A percentile compares a stretch with the other conserved stretches of the same genome.
phyloP scores from a whole-genome alignment of 305 asterid species.

The Fraxinus dipetala region DNA sequence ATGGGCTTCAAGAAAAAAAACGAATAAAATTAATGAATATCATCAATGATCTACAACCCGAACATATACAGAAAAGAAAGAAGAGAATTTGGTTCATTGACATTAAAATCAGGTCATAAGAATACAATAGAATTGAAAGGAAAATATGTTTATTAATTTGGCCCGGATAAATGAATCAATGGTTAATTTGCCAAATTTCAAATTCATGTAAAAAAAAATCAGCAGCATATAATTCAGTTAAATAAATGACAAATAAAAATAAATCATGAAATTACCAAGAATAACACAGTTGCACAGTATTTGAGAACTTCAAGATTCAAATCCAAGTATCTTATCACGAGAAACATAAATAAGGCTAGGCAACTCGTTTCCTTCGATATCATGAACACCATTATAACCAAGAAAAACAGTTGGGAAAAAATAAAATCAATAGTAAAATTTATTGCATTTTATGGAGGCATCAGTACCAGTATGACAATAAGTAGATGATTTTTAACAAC shows the following conservation, averaged over 20 bases:
- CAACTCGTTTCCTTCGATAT: too few relatives aligned
- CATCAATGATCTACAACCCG: too few relatives aligned
- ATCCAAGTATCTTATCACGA: too few relatives aligned
- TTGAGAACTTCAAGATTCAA: slow-evolving; percentile 92
- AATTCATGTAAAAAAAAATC: background rate
- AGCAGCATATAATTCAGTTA: background rate
- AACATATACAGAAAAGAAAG: background rate
- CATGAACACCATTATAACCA: too few relatives aligned
- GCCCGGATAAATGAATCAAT: background rate
- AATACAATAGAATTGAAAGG: background rate
- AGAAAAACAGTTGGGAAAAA: too few relatives aligned
- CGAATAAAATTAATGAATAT: too few relatives aligned
- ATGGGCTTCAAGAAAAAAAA: too few relatives aligned
- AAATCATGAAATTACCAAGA: slow-evolving; percentile 57
- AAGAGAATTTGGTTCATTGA: background rate
- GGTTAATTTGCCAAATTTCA: background rate
- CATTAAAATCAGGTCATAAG: background rate
- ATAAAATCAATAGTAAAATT: too few relatives aligned
- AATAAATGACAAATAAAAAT: slow-evolving; percentile 1
- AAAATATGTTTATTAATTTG: background rate
- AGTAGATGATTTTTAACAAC: too few relatives aligned
- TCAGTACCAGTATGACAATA: too few relatives aligned
- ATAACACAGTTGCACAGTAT: slow-evolving; percentile 81
- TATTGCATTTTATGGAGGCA: too few relatives aligned
- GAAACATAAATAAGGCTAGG: too few relatives aligned